Percentiles rank a stretch among this genome's conserved stretches.
phyloP scores from a whole-genome alignment of 1,139 yeast species.

The Suzukiozyma palmioleophila region DNA sequence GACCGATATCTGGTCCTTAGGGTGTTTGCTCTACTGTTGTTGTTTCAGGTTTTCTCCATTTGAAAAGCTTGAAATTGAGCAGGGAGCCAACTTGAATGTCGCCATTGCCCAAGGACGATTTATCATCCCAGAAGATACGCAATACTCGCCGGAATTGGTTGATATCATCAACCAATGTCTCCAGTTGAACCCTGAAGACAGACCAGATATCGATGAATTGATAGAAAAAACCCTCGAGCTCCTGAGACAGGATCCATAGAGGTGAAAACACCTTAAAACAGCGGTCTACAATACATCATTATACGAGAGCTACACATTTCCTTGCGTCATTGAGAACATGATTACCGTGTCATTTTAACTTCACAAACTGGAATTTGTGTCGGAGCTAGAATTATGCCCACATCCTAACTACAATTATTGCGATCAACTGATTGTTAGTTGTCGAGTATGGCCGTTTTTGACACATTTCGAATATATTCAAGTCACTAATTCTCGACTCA shows the following conservation, averaged over 20 bases:
- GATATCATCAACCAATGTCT: constrained; percentile 58
- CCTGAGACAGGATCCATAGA: constrained; percentile 9
- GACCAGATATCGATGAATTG: constrained; percentile 64
- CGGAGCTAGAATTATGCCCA: no score
- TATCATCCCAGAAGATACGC: constrained; percentile 48
- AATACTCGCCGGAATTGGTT: constrained; percentile 53
- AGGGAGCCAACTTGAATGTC: constrained; percentile 76
- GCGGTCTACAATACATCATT: no score
- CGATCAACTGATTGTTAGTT: no score
- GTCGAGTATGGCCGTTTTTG: no score
- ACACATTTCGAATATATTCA: no score
- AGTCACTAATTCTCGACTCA: no score
- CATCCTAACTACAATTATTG: no score
- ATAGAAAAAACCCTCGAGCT: constrained; percentile 43
- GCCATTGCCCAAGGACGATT: constrained; percentile 75
- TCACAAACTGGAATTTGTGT: no score
- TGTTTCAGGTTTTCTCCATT: constrained; percentile 83
- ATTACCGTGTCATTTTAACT: no score
- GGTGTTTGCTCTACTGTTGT: constrained; percentile 74
- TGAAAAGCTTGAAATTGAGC: constrained; percentile 73
- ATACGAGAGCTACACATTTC: no score
- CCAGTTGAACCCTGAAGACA: constrained; percentile 48
- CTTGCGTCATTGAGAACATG: no score
- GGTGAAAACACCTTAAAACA: no score
- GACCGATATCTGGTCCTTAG: constrained; percentile 88